Percentiles rank a stretch among this genome's conserved stretches.
These are phyloP conservation scores for Endogone sp. DNA, from an alignment of 192 early-diverging fungal species.

Conservation along the genomic window DNA sequence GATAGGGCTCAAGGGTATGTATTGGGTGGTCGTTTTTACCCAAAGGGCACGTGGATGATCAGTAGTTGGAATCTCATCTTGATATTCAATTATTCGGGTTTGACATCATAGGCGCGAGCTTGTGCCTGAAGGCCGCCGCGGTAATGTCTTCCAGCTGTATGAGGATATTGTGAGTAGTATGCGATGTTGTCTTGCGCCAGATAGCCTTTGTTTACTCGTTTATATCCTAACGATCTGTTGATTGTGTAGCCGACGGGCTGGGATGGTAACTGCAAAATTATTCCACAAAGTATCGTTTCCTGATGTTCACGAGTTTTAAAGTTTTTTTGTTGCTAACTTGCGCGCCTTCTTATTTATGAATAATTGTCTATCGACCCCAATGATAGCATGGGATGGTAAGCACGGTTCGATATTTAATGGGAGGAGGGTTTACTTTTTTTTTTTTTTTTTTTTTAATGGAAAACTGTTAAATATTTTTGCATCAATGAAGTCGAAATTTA, in stretches of 20 bases:
- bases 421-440: too few relatives aligned
- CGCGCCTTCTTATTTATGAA: too few relatives aligned
- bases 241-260: conserved; percentile 28
- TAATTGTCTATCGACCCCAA: not conserved
- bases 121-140: conserved; percentile 47
- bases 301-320: too few relatives aligned
- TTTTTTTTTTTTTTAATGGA: conserved; percentile 3
- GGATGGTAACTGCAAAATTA: conserved; percentile 32
- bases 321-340: too few relatives aligned
- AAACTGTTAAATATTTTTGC: too few relatives aligned
- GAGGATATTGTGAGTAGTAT: conserved; percentile 80
- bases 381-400: not conserved
- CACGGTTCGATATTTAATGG: too few relatives aligned
- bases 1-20: conserved; percentile 53
- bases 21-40: not conserved
- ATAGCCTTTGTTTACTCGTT: too few relatives aligned
- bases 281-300: too few relatives aligned
- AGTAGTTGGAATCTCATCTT: not conserved
- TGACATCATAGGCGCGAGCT: conserved; percentile 39
- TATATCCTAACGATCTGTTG: too few relatives aligned
- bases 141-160: conserved; percentile 78
- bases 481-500: conserved; percentile 80
- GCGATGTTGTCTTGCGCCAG: conserved; percentile 90
- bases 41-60: too few relatives aligned
- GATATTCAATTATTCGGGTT: conserved; percentile 1